Evolutionary conservation across 805 yeast species (phyloP), one percentile per base, ranked within the genome.

Genomic region (Pichia scutulata): DNA sequence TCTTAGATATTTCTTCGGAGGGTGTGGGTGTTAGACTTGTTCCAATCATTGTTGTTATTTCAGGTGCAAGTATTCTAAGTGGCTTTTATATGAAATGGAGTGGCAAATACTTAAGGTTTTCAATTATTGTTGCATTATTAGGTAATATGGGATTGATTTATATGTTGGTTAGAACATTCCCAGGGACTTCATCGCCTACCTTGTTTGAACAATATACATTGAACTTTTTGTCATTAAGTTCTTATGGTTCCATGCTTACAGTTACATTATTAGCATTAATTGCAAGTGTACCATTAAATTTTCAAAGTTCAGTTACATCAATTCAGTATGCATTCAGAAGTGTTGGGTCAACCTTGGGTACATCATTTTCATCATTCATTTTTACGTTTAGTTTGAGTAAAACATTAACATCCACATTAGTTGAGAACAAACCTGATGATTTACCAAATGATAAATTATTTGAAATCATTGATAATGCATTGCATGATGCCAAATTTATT

Each of bases 301-400:
- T 73, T 56, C 90, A 84, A 61, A 84, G 86, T 2, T 72, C 84
- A 25, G 79, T 84, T 1, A 82, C 86, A 0, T 78, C 86, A 4
- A 77, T 82, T 53, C 84, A 80, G 55, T 82, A 82, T 57, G 76
- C 84, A 1, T 81, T 81, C 61, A 72, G 86, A 63, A 75, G 85
- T 9, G 76, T 84, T 18, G 86, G 86, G 0, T 79, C 86, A 1
- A 80, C 86, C 0, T 63, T 81, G 24, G 87, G 86, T 47, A 81
- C 81, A 13, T 71, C 89, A 0, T 62, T 81, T 42, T 84, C 83
- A 0, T 78, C 84, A 5, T 81, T 86, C 5, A 72, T 84, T 22
- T 83, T 84, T 65, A 81, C 78, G 44, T 65, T 68, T 41, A 61
- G 72, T 3, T 66, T 83, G 28, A 58, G 63, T 22, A 41, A 49